Conservation (phyloP, 1,284 basidiomycete genomes). For the Chondrostereum purpureum region DNA sequence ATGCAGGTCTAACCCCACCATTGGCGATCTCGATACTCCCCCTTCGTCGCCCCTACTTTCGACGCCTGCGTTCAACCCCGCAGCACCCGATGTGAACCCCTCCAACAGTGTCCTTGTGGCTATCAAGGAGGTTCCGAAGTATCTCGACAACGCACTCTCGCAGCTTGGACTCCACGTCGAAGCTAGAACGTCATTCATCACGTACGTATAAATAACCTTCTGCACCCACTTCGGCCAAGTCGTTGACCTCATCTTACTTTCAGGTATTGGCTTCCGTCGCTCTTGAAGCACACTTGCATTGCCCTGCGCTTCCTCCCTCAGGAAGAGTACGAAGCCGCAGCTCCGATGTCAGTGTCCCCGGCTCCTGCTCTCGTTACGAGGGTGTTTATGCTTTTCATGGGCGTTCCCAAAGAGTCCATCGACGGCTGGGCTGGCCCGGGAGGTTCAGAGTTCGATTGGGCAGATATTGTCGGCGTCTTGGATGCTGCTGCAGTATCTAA, state of each 20-base stretch:
- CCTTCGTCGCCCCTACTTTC: not conserved
- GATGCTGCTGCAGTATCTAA: constrained; percentile 13
- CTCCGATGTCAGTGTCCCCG: constrained; percentile 29
- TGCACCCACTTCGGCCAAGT: not conserved
- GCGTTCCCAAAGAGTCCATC: constrained; percentile 19
- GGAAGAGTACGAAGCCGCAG: constrained; percentile 30
- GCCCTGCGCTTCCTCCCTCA: constrained; percentile 41
- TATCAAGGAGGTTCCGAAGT: constrained; percentile 20
- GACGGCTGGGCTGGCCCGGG: constrained; percentile 15
- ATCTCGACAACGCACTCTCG: constrained; percentile 28
- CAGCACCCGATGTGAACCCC: constrained; percentile 11
- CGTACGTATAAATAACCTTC: constrained; percentile 14
- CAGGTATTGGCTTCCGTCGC: constrained; percentile 37
- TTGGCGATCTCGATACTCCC: not conserved
- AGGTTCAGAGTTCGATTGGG: constrained; percentile 17
- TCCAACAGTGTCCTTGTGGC: constrained; percentile 24
- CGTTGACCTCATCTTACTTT: constrained; percentile 2
- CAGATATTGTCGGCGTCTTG: constrained; percentile 20
- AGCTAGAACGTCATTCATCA: constrained; percentile 38
- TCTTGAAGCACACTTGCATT: constrained; percentile 30
- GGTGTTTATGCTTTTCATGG: constrained; percentile 41
- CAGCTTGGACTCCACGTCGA: constrained; percentile 31
- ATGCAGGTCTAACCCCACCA: constrained; percentile 6
- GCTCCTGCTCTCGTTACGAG: constrained; percentile 35
- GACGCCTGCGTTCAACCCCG: not conserved